These are phyloP conservation scores for Diplodia corticola DNA, from an alignment of 2,329 filamentous ascomycete species.

Conservation along the genomic window DNA sequence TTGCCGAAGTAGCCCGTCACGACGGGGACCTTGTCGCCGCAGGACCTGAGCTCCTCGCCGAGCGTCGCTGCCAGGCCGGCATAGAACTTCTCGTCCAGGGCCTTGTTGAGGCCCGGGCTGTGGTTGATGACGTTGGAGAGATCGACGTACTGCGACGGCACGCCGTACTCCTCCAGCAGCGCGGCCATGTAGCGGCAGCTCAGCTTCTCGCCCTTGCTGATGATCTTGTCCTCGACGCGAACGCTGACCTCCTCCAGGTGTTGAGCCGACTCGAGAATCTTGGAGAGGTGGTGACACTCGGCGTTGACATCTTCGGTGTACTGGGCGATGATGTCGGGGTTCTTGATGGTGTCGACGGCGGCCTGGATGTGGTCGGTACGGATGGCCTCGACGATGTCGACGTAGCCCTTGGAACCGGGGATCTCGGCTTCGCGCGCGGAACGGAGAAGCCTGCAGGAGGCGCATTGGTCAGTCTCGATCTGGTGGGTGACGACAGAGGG, in stretches of 20 bases:
- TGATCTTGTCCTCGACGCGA: slow-evolving; percentile 66
- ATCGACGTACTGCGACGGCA: slow-evolving; percentile 88
- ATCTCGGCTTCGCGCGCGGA: slow-evolving; percentile 50
- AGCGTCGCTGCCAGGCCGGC: slow-evolving; percentile 44
- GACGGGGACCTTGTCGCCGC: slow-evolving; percentile 49
- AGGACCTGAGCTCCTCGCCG: slow-evolving; percentile 44
- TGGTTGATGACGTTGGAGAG: slow-evolving; percentile 78
- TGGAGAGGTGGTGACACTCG: slow-evolving; percentile 79
- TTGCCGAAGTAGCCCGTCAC: slow-evolving; percentile 91
- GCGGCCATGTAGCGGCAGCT: slow-evolving; percentile 90
- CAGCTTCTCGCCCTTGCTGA: slow-evolving; percentile 94
- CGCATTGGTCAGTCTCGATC: neutral
- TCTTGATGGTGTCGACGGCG: slow-evolving; percentile 54
- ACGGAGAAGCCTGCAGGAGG: slow-evolving; percentile 43
- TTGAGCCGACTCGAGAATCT: slow-evolving; percentile 68
- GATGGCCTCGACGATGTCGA: slow-evolving; percentile 76
- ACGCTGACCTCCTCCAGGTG: slow-evolving; percentile 54
- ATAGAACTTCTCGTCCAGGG: slow-evolving; percentile 51
- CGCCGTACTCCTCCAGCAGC: slow-evolving; percentile 74
- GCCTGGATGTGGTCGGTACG: slow-evolving; percentile 78
- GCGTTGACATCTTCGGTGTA: slow-evolving; percentile 68
- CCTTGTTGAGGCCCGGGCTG: slow-evolving; percentile 40
- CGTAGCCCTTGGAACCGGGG: slow-evolving; percentile 56
- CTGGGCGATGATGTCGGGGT: slow-evolving; percentile 46
- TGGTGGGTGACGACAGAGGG: neutral